phyloP scores from a whole-genome alignment of 2,329 filamentous ascomycete species.

The Hypocrella siamensis region DNA sequence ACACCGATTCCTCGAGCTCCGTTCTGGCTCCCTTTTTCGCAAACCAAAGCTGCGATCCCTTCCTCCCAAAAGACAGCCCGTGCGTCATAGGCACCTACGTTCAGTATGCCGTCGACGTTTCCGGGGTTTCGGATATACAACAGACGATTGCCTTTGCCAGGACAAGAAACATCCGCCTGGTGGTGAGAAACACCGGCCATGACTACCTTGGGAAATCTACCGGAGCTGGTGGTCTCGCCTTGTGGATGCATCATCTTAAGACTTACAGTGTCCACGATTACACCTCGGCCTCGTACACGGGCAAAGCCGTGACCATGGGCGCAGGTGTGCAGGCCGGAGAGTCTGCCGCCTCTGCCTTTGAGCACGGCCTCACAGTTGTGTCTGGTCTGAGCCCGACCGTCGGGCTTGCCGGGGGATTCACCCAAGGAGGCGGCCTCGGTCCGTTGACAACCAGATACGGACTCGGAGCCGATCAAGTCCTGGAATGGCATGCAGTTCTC shows the following conservation, averaged over 20 bases:
- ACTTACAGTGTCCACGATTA: slow-evolving; percentile 7
- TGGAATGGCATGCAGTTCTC: slow-evolving; percentile 38
- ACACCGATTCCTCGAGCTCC: slow-evolving; percentile 4
- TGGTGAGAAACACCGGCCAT: slow-evolving; percentile 36
- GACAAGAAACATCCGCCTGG: slow-evolving; percentile 26
- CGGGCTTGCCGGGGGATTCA: slow-evolving; percentile 42
- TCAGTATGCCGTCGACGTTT: slow-evolving; percentile 19
- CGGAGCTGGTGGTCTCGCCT: slow-evolving; percentile 37
- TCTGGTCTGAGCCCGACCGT: slow-evolving; percentile 28
- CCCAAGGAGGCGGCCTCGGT: slow-evolving; percentile 42
- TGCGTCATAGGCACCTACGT: slow-evolving; percentile 26
- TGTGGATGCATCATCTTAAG: slow-evolving; percentile 42
- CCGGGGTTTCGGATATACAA: slow-evolving; percentile 13
- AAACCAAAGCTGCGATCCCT: slow-evolving; percentile 18
- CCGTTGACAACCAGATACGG: slow-evolving; percentile 35
- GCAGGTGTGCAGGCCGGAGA: background rate
- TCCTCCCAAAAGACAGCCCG: slow-evolving; percentile 17
- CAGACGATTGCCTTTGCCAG: slow-evolving; percentile 17
- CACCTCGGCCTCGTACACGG: background rate
- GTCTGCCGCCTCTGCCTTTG: background rate
- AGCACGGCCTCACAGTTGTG: background rate
- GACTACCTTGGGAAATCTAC: slow-evolving; percentile 40
- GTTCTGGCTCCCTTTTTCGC: slow-evolving; percentile 18
- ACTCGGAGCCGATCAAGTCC: slow-evolving; percentile 39
- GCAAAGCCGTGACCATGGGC: background rate